Percentiles rank a stretch among this genome's conserved stretches.
Conservation (phyloP, 768 basidiomycete genomes). For the Crucibulum laeve region DNA sequence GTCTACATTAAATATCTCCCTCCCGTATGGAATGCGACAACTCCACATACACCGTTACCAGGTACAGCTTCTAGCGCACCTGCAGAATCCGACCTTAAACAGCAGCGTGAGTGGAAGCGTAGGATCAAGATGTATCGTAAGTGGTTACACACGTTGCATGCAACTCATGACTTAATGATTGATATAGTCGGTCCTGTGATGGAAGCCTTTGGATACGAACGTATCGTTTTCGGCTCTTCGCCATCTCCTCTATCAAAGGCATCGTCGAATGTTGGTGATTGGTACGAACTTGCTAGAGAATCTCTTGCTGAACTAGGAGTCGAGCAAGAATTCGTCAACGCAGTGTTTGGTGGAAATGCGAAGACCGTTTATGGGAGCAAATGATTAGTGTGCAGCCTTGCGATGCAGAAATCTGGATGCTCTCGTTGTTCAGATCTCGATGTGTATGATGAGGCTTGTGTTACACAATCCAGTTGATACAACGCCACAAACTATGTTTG, state of each 20-base stretch:
- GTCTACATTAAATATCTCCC: conserved; percentile 73
- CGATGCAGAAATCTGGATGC: not conserved
- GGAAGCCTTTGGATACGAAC: conserved; percentile 81
- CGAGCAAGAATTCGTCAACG: conserved; percentile 74
- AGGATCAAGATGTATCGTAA: conserved; percentile 83
- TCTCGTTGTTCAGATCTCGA: no score
- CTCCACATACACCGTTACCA: conserved; percentile 40
- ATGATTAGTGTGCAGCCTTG: conserved; percentile 1
- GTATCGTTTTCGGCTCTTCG: conserved; percentile 81
- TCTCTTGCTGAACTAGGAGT: conserved; percentile 75
- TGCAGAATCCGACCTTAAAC: conserved; percentile 31
- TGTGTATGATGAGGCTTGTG: conserved; percentile 4
- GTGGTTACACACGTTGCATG: conserved; percentile 24
- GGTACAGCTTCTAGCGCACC: conserved; percentile 27
- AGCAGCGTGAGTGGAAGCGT: conserved; percentile 63
- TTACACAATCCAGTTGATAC: no score
- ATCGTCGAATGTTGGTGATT: conserved; percentile 53
- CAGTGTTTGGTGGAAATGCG: conserved; percentile 59
- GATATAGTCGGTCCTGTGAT: conserved; percentile 70
- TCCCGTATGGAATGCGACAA: conserved; percentile 66
- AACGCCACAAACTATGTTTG: no score
- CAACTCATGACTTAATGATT: not conserved
- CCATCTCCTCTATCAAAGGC: conserved; percentile 48
- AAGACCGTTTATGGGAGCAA: conserved; percentile 37
- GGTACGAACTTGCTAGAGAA: conserved; percentile 81